phyloP scores from a whole-genome alignment of 225 moss, liverwort and hornwort genomes.

The Neckera pumila region DNA sequence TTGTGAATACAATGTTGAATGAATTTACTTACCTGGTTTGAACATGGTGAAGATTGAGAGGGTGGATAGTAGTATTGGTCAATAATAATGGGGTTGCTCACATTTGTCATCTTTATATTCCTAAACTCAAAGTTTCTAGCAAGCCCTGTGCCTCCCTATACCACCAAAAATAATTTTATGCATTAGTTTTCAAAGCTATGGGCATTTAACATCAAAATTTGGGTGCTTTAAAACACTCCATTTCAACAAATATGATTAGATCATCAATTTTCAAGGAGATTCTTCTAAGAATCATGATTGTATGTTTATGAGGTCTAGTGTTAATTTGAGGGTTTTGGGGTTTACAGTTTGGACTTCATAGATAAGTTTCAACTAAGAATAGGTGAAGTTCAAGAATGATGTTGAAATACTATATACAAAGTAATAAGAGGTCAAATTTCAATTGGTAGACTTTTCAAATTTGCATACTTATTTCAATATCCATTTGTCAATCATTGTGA shows the following conservation, averaged over 20 bases:
- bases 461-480: background rate
- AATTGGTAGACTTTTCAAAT: background rate
- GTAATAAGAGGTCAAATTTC: background rate
- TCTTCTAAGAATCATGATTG: no score
- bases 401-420: background rate
- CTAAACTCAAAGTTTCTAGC: conserved; percentile 12
- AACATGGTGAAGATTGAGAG: conserved; percentile 1
- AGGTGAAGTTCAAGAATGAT: no score
- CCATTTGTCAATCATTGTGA: background rate
- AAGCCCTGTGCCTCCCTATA: conserved; percentile 20
- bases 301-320: background rate
- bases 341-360: fast-evolving
- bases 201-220: background rate
- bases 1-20: no score
- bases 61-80: conserved; percentile 29
- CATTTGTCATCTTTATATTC: conserved; percentile 24
- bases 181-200: background rate
- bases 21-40: background rate
- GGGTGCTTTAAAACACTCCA: no score
- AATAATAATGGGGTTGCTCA: conserved; percentile 33
- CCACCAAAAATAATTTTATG: background rate
- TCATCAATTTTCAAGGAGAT: background rate
- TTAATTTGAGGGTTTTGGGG: fast-evolving
- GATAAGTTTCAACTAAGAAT: background rate
- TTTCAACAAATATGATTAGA: background rate